Percentiles rank a stretch among this genome's conserved stretches.
Conservation (phyloP, 2,329 filamentous ascomycete genomes). For the Coniochaeta sp. region DNA sequence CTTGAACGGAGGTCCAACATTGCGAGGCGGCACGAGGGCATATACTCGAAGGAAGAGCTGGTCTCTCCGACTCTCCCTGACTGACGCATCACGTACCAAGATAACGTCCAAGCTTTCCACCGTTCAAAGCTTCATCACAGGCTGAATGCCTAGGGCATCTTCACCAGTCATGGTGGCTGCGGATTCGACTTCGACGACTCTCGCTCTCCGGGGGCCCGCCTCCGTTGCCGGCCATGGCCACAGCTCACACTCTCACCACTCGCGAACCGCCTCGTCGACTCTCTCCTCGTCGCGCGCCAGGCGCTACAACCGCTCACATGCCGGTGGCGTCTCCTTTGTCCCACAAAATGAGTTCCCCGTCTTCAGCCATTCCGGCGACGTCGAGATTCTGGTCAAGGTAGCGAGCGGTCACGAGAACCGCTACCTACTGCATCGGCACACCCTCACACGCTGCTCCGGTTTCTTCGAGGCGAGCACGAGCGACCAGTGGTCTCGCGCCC, state of each 20-base stretch:
- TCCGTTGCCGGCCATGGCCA: slow-evolving; percentile 20
- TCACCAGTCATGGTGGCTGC: slow-evolving; percentile 21
- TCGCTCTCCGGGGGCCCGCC: slow-evolving; percentile 23
- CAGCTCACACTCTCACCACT: slow-evolving; percentile 12
- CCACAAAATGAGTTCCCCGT: slow-evolving; percentile 88
- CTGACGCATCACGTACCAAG: neutral
- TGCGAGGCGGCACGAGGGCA: neutral
- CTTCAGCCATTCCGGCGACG: slow-evolving; percentile 84
- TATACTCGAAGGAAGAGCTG: neutral
- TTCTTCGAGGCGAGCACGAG: slow-evolving; percentile 87
- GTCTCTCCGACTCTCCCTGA: neutral
- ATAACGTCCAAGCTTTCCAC: too few species aligned
- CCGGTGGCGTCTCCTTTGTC: slow-evolving; percentile 60
- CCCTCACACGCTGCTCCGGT: slow-evolving; percentile 80
- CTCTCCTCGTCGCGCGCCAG: slow-evolving; percentile 18
- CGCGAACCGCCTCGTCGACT: slow-evolving; percentile 12
- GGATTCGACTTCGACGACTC: slow-evolving; percentile 20
- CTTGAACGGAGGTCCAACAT: neutral
- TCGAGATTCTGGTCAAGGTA: slow-evolving; percentile 71
- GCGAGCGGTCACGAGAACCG: slow-evolving; percentile 65
- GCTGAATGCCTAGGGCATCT: neutral
- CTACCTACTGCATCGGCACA: slow-evolving; percentile 82
- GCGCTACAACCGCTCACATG: slow-evolving; percentile 74
- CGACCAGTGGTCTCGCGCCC: slow-evolving; percentile 62
- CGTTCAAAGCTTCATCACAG: neutral